Conservation (phyloP, 2,329 filamentous ascomycete species). For the Hypoxylon sp. region DNA sequence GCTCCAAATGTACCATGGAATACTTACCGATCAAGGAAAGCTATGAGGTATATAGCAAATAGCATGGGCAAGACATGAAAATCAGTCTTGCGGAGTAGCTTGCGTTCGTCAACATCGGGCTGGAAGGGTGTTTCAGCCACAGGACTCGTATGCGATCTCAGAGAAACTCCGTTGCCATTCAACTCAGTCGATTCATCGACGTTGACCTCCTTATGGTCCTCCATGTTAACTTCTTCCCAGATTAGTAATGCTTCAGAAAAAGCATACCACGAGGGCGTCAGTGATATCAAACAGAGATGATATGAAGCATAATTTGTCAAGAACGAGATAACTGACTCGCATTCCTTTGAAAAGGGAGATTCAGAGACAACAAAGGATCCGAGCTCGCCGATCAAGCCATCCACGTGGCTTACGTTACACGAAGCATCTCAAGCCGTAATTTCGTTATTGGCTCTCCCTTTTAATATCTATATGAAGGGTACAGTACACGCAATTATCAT, state of each 20-base stretch:
- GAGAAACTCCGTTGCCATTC: not conserved
- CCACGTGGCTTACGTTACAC: not conserved
- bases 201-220: not conserved
- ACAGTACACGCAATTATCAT: not conserved
- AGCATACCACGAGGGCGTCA: not conserved
- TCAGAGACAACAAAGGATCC: not conserved
- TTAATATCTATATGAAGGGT: not conserved
- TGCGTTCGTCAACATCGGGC: conserved; percentile 12
- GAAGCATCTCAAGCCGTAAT: not conserved
- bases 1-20: not conserved
- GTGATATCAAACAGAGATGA: not conserved
- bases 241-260: not conserved
- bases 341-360: not conserved
- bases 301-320: not conserved
- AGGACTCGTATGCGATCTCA: not conserved
- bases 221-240: conserved; percentile 1
- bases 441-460: not conserved
- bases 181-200: not conserved
- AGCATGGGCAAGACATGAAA: conserved; percentile 44
- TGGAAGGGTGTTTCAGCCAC: not conserved
- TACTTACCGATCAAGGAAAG: conserved; percentile 44
- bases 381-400: not conserved
- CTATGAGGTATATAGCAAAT: conserved; percentile 39
- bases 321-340: not conserved
- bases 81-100: conserved; percentile 42